Evolutionary conservation across 2,329 filamentous ascomycete genomes (phyloP), one percentile per base, ranked within the genome.

Genomic region (Colletotrichum salicis): DNA sequence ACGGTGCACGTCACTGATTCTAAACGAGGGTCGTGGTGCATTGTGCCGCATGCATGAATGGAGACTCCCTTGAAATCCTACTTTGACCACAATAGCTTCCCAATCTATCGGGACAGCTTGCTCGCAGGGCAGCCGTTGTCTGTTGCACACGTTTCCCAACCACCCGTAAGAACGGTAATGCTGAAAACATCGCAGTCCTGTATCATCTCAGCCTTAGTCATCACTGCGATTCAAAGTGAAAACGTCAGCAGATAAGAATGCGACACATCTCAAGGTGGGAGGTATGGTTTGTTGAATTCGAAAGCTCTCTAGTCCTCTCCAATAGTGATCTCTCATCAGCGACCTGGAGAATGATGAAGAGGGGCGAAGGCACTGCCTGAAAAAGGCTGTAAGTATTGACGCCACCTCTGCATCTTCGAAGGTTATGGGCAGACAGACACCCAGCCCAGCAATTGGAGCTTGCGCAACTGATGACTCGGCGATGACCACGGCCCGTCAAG

Each of bases 21-120:
- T 69, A 15, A 69, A 69, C 41, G 67, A 52, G 52, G 52, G 27
- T 41, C 37, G 59, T 57, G 58, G 55, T 70, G 19, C n/a, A 66
- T 72, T 72, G 70, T 72, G 27, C 33, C 35, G 31, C 35, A 52
- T 62, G 67, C 61, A 70, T 72, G 56, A 71, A 72, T 72, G 29
- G 35, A 41, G 31, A n/a, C 37, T 54, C 57, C 55, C 35, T 72
- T 41, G 24, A 41, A 60, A 60, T 29, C 35, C 24, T 27, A 37
- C 45, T 35, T 60, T 70, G 37, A 48, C 22, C 60, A 70, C 52
- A 57, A 71, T 58, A 22, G 51, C 5, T 61, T 56, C 37, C 64
- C 64, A 48, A 10, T 15, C 33, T 55, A 29, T 29, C 15, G 58
- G 69, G 41, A 35, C 54, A 37, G 56, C 55, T 60, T 35, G 55